phyloP scores from a whole-genome alignment of 1,284 basidiomycete genomes.

The Hypsizygus ulmarius region DNA sequence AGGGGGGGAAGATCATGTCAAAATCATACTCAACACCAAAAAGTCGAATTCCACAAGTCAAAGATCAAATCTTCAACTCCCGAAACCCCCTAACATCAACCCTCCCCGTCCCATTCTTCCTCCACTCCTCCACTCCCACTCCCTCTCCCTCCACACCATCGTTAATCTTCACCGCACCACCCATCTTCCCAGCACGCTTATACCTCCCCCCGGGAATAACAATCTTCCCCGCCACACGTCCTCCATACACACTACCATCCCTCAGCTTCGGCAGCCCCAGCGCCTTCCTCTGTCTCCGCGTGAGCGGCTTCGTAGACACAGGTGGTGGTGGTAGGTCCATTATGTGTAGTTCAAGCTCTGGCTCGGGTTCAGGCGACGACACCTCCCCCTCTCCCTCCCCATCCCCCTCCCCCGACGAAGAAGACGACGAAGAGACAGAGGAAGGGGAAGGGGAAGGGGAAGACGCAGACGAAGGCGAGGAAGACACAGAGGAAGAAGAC shows the following conservation, averaged over 20 bases:
- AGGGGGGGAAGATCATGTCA: too few relatives aligned
- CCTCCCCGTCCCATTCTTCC: constrained; percentile 67
- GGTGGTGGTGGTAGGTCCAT: too few relatives aligned
- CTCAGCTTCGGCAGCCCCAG: constrained; percentile 60
- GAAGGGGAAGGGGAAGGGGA: too few relatives aligned
- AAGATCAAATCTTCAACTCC: constrained; percentile 67
- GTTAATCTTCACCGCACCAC: constrained; percentile 31
- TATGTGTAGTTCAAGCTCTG: too few relatives aligned
- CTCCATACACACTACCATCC: constrained; percentile 18
- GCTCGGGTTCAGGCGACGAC: constrained; percentile 14
- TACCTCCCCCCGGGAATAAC: constrained; percentile 35
- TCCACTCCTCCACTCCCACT: constrained; percentile 57
- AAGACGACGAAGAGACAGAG: constrained; percentile 20
- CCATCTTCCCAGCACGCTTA: constrained; percentile 25
- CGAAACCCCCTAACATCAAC: constrained; percentile 78
- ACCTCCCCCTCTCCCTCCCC: constrained; percentile 5
- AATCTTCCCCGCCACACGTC: constrained; percentile 30
- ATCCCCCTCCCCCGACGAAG: neutral
- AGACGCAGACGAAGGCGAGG: constrained; percentile 38
- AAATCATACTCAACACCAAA: too few relatives aligned
- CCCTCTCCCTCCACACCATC: constrained; percentile 21
- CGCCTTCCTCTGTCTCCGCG: constrained; percentile 63
- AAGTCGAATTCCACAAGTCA: too few relatives aligned
- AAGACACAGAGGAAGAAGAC: constrained; percentile 33
- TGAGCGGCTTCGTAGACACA: constrained; percentile 36